Evolutionary conservation across 352 stramenopile species (phyloP), one percentile per base, ranked within the genome.

Genomic region (Phytophthora lateralis): DNA sequence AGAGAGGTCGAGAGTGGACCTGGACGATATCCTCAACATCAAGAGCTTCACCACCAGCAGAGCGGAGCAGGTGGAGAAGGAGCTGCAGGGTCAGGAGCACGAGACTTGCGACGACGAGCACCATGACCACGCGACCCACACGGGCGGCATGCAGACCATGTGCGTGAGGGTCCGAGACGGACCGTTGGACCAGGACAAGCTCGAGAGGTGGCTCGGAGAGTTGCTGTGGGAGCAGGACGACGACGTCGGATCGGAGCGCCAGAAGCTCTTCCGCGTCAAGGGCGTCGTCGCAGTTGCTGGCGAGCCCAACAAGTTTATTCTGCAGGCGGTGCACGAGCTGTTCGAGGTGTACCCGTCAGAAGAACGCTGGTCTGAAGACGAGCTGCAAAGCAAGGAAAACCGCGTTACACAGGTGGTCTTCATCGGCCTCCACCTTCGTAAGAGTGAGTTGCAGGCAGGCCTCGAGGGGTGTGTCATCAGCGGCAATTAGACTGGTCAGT

Each of bases 311-410:
- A 94, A 94, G 63, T 88, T 80, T 47, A 88, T 94, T 18, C 64
- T 94, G 24, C 85, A 94, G 52, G 85, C 81, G n/a, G 85, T 94
- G 34, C 82, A 93, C 46, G 83, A 94, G 54, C 60, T 93, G 15
- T 94, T 93, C 46, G 83, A 92, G 37, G 76, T 94, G 18, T 90
- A 89, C 59, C 56, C 72, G 17, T 86, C 77, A 4, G 70, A 90
- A 43, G 83, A 92, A 53, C 39, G 41, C 17, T 92, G 82, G 82
- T 37, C 38, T 24, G 53, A 67, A 24, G 44, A 37, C 3, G 61
- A 71, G 18, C 18, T 67, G 5, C 39, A 37, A 10, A 24, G 12
- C 18, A 51, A 56, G 20, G 54, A 66, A 27, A 21, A 15, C 14
- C 56, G 27, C 6, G 51, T 61, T 20, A 89, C 83, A 30, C 75